These are phyloP conservation scores for Komagataella mondaviorum DNA, from an alignment of 805 yeast species.

Conservation along the genomic window DNA sequence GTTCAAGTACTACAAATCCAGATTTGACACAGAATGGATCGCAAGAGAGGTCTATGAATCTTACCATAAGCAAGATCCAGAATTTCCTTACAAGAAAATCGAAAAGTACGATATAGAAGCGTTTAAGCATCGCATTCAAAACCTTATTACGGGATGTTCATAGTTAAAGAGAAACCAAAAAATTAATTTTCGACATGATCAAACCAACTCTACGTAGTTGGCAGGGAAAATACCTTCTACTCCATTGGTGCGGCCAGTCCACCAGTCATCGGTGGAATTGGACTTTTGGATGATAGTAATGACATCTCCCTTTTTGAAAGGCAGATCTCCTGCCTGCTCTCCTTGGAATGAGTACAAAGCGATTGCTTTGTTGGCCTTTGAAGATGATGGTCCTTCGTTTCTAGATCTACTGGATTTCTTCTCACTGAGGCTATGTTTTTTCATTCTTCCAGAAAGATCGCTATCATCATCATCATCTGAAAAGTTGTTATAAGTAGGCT, in stretches of 20 bases:
- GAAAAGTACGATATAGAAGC: neutral
- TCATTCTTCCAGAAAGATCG: neutral
- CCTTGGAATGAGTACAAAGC: conserved; percentile 86
- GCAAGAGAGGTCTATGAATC: neutral
- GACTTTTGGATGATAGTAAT: conserved; percentile 78
- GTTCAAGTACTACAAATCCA: neutral
- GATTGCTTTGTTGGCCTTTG: conserved; percentile 62
- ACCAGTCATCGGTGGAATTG: conserved; percentile 92
- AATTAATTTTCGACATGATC: conserved; percentile 3
- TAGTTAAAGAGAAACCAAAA: neutral
- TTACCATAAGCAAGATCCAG: neutral
- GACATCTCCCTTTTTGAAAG: conserved; percentile 90
- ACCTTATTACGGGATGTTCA: neutral
- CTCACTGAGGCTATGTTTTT: neutral
- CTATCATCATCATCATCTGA: conserved; percentile 4
- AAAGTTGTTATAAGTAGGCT: neutral
- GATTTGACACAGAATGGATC: neutral
- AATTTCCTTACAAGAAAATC: neutral
- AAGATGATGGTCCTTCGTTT: conserved; percentile 9
- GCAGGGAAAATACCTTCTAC: conserved; percentile 94
- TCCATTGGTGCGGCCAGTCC: conserved; percentile 89
- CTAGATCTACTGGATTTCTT: conserved; percentile 6
- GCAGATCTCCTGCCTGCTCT: conserved; percentile 84
- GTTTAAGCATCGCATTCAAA: neutral
- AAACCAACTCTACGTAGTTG: conserved; percentile 78